Evolutionary conservation across 176 grass and related monocot species (phyloP).

Genomic region (Ampelocalamus luodianensis): DNA sequence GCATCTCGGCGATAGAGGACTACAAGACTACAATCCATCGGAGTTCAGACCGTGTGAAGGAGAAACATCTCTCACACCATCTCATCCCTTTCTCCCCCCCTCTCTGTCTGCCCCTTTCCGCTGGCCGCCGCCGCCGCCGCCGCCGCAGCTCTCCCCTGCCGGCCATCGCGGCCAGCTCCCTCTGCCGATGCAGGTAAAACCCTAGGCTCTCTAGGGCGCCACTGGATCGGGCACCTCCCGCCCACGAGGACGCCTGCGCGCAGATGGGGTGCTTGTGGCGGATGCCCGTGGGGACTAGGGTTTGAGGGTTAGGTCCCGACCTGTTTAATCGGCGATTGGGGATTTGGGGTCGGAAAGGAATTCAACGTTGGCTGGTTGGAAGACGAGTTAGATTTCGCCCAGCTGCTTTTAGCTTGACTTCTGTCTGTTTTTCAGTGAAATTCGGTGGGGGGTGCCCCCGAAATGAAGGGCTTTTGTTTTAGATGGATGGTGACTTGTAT

Average conservation of each 20-base stretch:
- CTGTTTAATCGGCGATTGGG: conserved; percentile 13
- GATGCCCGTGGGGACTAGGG: conserved; percentile 24
- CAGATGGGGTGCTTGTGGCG: conserved; percentile 20
- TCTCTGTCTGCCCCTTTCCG: conserved; percentile 15
- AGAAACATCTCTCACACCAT: not conserved
- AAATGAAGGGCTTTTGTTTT: not conserved
- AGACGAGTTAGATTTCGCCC: not conserved
- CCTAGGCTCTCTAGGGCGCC: not conserved
- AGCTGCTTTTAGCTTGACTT: conserved; percentile 17
- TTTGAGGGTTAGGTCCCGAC: conserved; percentile 24
- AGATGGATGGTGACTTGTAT: not conserved
- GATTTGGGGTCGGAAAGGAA: conserved; percentile 5
- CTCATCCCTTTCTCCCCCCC: conserved; percentile 21
- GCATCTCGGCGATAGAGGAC: not conserved
- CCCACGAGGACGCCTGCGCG: not conserved
- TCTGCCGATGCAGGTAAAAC: conserved; percentile 41
- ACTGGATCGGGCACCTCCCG: conserved; percentile 27
- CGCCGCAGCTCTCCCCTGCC: not conserved
- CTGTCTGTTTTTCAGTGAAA: not conserved
- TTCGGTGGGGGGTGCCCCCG: not conserved
- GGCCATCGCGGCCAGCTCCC: not conserved
- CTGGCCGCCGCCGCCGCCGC: conserved; percentile 32
- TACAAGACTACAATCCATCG: not conserved
- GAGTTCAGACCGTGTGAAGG: not conserved
- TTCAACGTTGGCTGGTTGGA: conserved; percentile 3